These are phyloP conservation scores for Hyaloscypha finlandica DNA, from an alignment of 495 filamentous ascomycete genomes.

Conservation along the genomic window DNA sequence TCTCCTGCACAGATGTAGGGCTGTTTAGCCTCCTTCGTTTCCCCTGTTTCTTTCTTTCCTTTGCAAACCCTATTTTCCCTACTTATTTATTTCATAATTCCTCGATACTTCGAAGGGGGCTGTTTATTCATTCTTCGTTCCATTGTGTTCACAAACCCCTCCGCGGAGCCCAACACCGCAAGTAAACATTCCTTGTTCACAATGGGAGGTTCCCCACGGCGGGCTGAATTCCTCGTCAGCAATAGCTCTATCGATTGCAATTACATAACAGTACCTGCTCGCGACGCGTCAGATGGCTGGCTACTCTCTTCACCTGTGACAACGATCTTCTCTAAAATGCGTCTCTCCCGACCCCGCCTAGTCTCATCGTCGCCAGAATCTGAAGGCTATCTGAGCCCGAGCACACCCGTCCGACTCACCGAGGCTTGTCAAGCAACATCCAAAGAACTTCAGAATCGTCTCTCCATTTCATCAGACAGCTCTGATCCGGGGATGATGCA, in stretches of 20 bases:
- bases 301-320: conserved; percentile 3
- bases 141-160: background rate
- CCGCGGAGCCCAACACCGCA: background rate
- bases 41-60: background rate
- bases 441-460: background rate
- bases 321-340: conserved; percentile 10
- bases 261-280: background rate
- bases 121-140: background rate
- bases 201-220: background rate
- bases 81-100: background rate
- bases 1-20: background rate
- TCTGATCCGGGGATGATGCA: conserved; percentile 2
- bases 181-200: background rate
- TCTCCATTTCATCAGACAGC: conserved; percentile 4
- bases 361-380: background rate
- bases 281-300: background rate
- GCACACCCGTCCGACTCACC: background rate
- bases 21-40: background rate
- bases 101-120: no score
- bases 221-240: conserved; percentile 4
- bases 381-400: background rate
- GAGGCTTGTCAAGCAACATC: conserved; percentile 2
- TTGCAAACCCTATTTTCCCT: background rate
- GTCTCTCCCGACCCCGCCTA: background rate
- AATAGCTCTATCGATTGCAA: conserved; percentile 1